Evolutionary conservation across 345 rosid species (phyloP).

Genomic region (Atalantia buxifolia): DNA sequence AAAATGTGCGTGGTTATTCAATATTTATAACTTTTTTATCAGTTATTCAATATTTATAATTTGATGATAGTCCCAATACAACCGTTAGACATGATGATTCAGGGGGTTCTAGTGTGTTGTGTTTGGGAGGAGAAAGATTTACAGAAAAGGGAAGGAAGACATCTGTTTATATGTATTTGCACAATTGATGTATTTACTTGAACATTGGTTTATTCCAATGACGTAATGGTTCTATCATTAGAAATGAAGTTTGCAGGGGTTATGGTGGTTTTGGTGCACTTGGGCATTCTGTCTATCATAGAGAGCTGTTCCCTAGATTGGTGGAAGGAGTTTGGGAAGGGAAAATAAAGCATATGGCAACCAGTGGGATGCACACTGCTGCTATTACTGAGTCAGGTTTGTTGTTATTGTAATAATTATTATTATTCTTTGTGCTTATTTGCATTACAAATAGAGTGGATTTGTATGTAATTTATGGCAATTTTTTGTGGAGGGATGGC

Average conservation of each 20-base stretch:
- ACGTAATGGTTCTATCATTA: constrained; percentile 23
- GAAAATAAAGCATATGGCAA: constrained; percentile 58
- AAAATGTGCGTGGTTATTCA: background rate
- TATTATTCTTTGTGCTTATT: background rate
- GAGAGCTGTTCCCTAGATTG: constrained; percentile 80
- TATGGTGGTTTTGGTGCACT: constrained; percentile 98
- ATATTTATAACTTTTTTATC: background rate
- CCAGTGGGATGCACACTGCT: constrained; percentile 87
- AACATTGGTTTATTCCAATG: constrained; percentile 4
- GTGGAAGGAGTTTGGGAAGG: constrained; percentile 67
- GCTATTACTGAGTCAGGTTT: constrained; percentile 76
- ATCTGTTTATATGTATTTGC: background rate
- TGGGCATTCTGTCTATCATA: constrained; percentile 81
- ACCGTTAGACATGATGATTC: background rate
- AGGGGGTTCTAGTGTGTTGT: background rate
- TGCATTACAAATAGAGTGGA: background rate
- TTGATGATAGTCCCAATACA: background rate
- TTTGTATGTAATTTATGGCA: background rate
- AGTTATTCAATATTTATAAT: background rate
- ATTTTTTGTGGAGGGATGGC: background rate
- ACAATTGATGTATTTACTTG: background rate
- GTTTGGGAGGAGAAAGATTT: background rate
- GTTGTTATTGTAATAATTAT: background rate
- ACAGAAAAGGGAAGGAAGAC: background rate
- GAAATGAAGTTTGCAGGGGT: constrained; percentile 76